phyloP scores from a whole-genome alignment of 768 basidiomycete species.

The Trametes cinnabarina region DNA sequence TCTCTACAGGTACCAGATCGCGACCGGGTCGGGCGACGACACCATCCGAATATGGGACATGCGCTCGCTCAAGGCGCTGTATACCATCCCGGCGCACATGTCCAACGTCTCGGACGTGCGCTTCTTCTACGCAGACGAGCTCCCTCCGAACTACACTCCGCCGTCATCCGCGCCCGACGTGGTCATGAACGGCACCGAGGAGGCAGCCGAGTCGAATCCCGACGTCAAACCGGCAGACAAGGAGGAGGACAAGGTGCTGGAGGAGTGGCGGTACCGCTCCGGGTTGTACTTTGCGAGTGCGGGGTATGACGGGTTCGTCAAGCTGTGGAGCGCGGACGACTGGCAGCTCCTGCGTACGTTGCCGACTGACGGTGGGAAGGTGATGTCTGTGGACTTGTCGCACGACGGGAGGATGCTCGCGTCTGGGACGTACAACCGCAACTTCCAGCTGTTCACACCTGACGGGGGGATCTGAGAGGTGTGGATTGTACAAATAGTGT shows the following conservation, averaged over 20 bases:
- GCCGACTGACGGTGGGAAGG: slow-evolving; percentile 94
- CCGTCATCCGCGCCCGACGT: slow-evolving; percentile 30
- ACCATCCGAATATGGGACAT: slow-evolving; percentile 99
- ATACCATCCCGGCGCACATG: slow-evolving; percentile 94
- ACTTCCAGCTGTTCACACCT: slow-evolving; percentile 89
- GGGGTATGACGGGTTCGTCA: slow-evolving; percentile 94
- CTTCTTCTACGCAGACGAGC: slow-evolving; percentile 77
- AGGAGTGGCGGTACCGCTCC: slow-evolving; percentile 79
- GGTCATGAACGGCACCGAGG: slow-evolving; percentile 46
- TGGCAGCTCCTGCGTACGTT: slow-evolving; percentile 91
- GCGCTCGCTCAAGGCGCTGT: slow-evolving; percentile 85
- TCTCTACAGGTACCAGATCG: slow-evolving; percentile 82
- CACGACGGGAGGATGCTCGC: slow-evolving; percentile 81
- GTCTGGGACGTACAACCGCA: slow-evolving; percentile 89
- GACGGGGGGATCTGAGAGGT: slow-evolving; percentile 41
- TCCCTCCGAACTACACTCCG: slow-evolving; percentile 35
- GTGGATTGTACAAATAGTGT: slow-evolving; percentile 6
- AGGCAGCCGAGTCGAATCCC: slow-evolving; percentile 24
- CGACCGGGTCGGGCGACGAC: slow-evolving; percentile 95
- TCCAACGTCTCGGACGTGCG: slow-evolving; percentile 94
- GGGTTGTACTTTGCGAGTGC: slow-evolving; percentile 92
- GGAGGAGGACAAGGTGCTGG: slow-evolving; percentile 37
- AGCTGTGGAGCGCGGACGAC: slow-evolving; percentile 97
- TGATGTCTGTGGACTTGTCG: slow-evolving; percentile 95
- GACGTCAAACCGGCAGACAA: slow-evolving; percentile 17